A percentile compares a stretch with the other conserved stretches of the same genome.
These are phyloP conservation scores for Microglena sp. DNA, from an alignment of 139 green algal species.

Conservation along the genomic window DNA sequence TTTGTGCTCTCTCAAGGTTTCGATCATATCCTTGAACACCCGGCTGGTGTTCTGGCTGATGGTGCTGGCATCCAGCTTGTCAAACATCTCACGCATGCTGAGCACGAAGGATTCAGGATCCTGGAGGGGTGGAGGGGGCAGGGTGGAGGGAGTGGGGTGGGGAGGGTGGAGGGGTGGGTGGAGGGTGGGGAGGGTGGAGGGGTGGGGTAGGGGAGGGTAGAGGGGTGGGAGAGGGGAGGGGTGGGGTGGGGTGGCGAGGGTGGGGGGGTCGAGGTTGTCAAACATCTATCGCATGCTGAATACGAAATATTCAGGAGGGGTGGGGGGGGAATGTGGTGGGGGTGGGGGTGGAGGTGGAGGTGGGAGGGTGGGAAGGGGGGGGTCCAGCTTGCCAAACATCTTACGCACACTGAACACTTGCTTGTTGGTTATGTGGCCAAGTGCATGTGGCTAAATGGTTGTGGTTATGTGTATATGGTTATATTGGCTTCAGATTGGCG, in stretches of 20 bases:
- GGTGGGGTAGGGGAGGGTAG: neutral
- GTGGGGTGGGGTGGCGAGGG: neutral
- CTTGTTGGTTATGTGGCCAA: too few relatives aligned
- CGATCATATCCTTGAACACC: slow-evolving; percentile 73
- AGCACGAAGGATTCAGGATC: slow-evolving; percentile 45
- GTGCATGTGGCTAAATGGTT: too few relatives aligned
- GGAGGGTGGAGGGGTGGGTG: too few relatives aligned
- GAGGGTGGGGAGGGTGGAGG: too few relatives aligned
- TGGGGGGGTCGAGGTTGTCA: neutral
- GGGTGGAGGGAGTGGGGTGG: neutral
- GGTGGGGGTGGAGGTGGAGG: too few relatives aligned
- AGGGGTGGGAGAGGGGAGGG: neutral
- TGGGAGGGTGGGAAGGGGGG: too few relatives aligned
- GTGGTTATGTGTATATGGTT: too few relatives aligned
- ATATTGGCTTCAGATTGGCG: too few relatives aligned
- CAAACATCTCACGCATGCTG: slow-evolving; percentile 51
- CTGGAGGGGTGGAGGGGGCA: too few relatives aligned
- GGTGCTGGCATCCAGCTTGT: slow-evolving; percentile 51
- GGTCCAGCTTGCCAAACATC: slow-evolving; percentile 59
- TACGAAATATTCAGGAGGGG: too few relatives aligned
- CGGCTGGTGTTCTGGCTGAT: slow-evolving; percentile 57
- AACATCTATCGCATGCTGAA: neutral
- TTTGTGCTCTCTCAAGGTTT: slow-evolving; percentile 60
- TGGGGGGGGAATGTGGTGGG: too few relatives aligned
- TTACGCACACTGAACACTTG: slow-evolving; percentile 36